These are phyloP conservation scores for Trifolium pratense DNA, from an alignment of 306 rosid species.

Conservation along the genomic window DNA sequence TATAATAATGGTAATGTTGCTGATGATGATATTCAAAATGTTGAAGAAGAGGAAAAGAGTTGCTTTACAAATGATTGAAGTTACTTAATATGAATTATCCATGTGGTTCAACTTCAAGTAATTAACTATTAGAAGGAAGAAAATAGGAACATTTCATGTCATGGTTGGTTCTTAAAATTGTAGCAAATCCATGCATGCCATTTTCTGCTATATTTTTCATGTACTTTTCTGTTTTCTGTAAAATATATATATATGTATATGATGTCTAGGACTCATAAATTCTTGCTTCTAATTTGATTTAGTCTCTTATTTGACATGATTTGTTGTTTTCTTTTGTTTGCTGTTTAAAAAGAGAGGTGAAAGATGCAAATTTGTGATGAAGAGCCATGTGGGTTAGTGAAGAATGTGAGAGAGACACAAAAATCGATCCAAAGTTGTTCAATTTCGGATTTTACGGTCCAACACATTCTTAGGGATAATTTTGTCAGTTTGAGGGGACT, in stretches of 20 bases:
- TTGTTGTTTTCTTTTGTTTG: no score
- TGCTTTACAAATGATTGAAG: conserved; percentile 95
- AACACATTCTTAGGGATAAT: no score
- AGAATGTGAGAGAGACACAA: no score
- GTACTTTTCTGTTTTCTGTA: conserved; percentile 30
- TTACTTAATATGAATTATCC: conserved; percentile 80
- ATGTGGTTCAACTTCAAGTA: conserved; percentile 48
- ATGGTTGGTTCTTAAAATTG: conserved; percentile 35
- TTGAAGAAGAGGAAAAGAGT: conserved; percentile 79
- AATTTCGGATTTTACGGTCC: no score
- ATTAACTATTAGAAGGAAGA: conserved; percentile 36
- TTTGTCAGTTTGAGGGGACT: no score
- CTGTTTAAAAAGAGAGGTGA: no score
- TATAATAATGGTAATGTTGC: conserved; percentile 6
- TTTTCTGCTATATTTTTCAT: conserved; percentile 39
- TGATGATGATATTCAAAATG: conserved; percentile 30
- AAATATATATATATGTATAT: background rate
- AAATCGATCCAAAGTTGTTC: no score
- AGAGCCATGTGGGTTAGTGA: no score
- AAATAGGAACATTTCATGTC: conserved; percentile 35
- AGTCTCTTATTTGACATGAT: no score
- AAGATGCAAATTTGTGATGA: no score
- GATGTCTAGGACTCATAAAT: no score
- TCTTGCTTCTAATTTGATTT: no score
- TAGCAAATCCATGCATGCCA: conserved; percentile 5